phyloP scores from a whole-genome alignment of 2,329 filamentous ascomycete species.

The Allantophomopsis lycopodina region DNA sequence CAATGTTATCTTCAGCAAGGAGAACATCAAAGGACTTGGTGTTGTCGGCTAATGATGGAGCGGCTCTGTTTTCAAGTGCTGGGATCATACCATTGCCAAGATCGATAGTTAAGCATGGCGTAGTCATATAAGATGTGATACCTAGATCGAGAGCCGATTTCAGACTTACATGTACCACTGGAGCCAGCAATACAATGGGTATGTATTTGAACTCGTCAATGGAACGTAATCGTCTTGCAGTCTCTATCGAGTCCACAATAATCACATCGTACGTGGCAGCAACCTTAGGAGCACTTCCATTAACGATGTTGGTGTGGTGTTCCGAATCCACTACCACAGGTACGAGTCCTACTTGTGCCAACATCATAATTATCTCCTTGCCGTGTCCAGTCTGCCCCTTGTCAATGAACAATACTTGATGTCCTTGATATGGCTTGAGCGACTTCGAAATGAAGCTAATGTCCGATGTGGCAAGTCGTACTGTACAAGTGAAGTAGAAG shows the following conservation, averaged over 20 bases:
- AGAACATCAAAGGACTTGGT: constrained; percentile 93
- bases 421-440: constrained; percentile 79
- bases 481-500: constrained; percentile 93
- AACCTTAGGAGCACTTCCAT: constrained; percentile 31
- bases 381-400: constrained; percentile 72
- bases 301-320: constrained; percentile 44
- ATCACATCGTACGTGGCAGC: constrained; percentile 71
- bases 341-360: constrained; percentile 64
- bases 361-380: constrained; percentile 63
- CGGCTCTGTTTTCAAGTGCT: constrained; percentile 83
- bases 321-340: constrained; percentile 77
- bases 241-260: constrained; percentile 86
- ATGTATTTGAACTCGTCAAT: constrained; percentile 97
- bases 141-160: constrained; percentile 90
- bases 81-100: constrained; percentile 93
- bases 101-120: constrained; percentile 86
- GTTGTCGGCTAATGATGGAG: constrained; percentile 82
- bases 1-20: constrained; percentile 90
- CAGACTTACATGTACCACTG: constrained; percentile 78
- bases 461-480: constrained; percentile 71
- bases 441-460: constrained; percentile 68
- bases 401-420: constrained; percentile 89
- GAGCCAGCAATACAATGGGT: constrained; percentile 83
- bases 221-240: constrained; percentile 69
- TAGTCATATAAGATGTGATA: constrained; percentile 99